Conservation (phyloP, 768 basidiomycete species). For the Aureoboletus auriporus region DNA sequence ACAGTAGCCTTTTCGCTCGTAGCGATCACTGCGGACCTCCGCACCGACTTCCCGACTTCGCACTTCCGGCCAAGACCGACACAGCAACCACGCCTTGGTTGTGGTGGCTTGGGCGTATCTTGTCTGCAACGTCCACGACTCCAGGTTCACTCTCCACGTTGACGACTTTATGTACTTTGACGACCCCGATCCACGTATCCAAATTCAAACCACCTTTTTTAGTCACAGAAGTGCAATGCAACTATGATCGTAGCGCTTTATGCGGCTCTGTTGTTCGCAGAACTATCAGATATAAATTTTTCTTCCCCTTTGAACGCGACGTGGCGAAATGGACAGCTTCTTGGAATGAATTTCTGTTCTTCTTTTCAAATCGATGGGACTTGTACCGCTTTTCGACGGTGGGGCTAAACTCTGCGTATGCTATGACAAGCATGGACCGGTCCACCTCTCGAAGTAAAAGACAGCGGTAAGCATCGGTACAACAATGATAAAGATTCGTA, state of each 20-base stretch:
- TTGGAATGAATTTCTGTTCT: no score
- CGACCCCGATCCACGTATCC: slow-evolving; percentile 11
- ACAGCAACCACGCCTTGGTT: slow-evolving; percentile 9
- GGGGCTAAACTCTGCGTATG: no score
- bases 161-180: slow-evolving; percentile 28
- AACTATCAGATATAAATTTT: background rate
- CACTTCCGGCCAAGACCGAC: slow-evolving; percentile 18
- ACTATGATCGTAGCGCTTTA: slow-evolving; percentile 7
- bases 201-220: slow-evolving; percentile 2
- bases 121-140: slow-evolving; percentile 7
- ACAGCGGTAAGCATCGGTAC: no score
- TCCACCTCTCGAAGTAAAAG: no score
- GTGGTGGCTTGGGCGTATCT: slow-evolving; percentile 14
- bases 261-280: background rate
- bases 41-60: slow-evolving; percentile 19
- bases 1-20: slow-evolving; percentile 19
- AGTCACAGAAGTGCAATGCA: slow-evolving; percentile 5
- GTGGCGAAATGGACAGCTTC: no score
- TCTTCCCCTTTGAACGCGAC: no score
- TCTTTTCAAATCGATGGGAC: no score
- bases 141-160: slow-evolving; percentile 15
- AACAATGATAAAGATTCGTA: no score
- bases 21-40: slow-evolving; percentile 18
- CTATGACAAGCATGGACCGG: no score
- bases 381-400: no score